Base-by-base conservation (phyloP, 2,329 filamentous ascomycete genomes). In the Aureobasidium sp. region DNA sequence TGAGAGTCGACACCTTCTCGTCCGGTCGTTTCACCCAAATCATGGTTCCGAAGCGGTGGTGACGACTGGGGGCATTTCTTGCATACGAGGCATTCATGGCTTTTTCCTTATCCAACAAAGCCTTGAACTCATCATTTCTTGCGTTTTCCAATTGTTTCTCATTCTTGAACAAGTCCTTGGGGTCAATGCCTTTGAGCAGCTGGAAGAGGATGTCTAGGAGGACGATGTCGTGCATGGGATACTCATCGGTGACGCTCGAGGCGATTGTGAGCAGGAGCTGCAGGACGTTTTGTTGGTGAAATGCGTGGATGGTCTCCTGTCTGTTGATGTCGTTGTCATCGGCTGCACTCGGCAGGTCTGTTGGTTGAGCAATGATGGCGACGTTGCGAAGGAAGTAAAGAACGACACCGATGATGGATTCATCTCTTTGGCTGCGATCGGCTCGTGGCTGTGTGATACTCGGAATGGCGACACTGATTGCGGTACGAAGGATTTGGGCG, bases 31-130 rank as follows among this genome's bases (percentile, higher is more conserved):
- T 91, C 40, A 99, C 85, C 92, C 93, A 97, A 37, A 97, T 86
- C 90, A 97, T 97, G 12, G 92, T 96, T 2, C 94, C 94, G 70
- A 97, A 99, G 37, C 94, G 85, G 68, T 92, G 96, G 74, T 99
- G 94, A 52, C 94, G 81, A 3, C 91, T 92, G 0, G 92, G 90
- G 2, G 89, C 89, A 70, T 86, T 86, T 67, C 86, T 87, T 60
- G 88, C 87, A 68, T 91, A 88, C 53, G 87, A 83, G 68, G 87
- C 85, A 60, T 90, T 80, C 85, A 96, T 89, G n/a, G 86, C 84
- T 2, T 86, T 86, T 74, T 99, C 94, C 70, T 94, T 91, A 60
- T 83, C 84, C 73, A 97, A 84, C 69, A 96, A 76, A 17, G 80
- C 79, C 24, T 85, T 83, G 11, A 97, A 80, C 70, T 96, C 91